phyloP scores from a whole-genome alignment of 2,329 filamentous ascomycete genomes.

The Elsinoe australis region DNA sequence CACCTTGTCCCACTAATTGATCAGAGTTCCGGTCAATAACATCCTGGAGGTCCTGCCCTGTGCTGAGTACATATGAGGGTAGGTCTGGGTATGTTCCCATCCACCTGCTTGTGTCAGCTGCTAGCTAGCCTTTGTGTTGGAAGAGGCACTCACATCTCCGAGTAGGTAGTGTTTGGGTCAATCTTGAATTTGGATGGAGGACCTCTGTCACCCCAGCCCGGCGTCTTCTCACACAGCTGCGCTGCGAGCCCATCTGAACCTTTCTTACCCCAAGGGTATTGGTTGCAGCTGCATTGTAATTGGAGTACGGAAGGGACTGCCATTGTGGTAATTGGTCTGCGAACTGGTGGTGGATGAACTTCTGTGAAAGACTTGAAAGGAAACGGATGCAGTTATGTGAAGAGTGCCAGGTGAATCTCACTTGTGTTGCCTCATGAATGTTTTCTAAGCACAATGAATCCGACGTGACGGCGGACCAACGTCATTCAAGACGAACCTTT shows the following conservation, averaged over 20 bases:
- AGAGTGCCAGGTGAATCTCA: too few relatives aligned
- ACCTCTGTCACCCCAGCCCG: slow-evolving; percentile 37
- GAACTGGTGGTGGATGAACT: too few relatives aligned
- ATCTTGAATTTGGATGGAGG: slow-evolving; percentile 46
- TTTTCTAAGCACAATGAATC: not conserved
- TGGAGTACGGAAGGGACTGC: slow-evolving; percentile 44
- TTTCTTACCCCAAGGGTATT: slow-evolving; percentile 65
- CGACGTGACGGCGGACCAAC: slow-evolving; percentile 10
- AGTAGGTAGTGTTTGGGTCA: slow-evolving; percentile 56
- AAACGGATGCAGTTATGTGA: too few relatives aligned
- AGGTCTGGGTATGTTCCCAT: slow-evolving; percentile 69
- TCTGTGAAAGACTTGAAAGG: too few relatives aligned
- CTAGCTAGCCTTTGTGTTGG: too few relatives aligned
- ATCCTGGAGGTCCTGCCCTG: slow-evolving; percentile 56
- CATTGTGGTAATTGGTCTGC: slow-evolving; percentile 31
- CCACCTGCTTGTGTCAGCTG: slow-evolving; percentile 46
- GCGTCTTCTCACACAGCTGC: slow-evolving; percentile 56
- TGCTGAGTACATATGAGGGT: slow-evolving; percentile 56
- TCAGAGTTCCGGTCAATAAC: slow-evolving; percentile 56
- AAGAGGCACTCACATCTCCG: slow-evolving; percentile 49
- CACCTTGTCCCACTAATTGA: slow-evolving; percentile 55
- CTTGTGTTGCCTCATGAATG: not conserved
- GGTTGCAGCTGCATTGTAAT: slow-evolving; percentile 48
- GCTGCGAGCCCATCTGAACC: slow-evolving; percentile 60
- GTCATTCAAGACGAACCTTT: slow-evolving; percentile 14